Evolutionary conservation across 2,329 filamentous ascomycete species (phyloP).

Genomic region (Trichoderma semiorbis): DNA sequence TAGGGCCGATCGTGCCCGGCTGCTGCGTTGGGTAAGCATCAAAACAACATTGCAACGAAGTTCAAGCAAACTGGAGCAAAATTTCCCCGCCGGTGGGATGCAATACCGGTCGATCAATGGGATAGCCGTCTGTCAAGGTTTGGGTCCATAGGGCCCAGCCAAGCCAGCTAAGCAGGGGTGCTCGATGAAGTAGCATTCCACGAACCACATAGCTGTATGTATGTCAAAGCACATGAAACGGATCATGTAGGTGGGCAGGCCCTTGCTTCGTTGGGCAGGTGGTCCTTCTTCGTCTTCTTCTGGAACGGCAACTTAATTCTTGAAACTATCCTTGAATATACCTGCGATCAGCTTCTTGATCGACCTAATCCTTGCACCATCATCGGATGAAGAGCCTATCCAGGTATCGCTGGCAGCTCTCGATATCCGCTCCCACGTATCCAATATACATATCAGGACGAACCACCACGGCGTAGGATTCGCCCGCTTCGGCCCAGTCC

Average conservation of each 20-base stretch:
- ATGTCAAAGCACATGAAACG: background rate
- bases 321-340: background rate
- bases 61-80: background rate
- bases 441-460: slow-evolving; percentile 42
- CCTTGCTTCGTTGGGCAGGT: background rate
- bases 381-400: slow-evolving; percentile 18
- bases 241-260: background rate
- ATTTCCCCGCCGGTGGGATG: slow-evolving; percentile 3
- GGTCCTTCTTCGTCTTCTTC: background rate
- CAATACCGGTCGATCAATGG: background rate
- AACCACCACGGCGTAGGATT: slow-evolving; percentile 34
- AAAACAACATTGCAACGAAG: background rate
- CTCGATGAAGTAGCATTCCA: background rate
- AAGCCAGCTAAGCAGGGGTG: background rate
- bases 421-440: slow-evolving; percentile 27
- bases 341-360: background rate
- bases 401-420: slow-evolving; percentile 30
- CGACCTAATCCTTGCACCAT: background rate
- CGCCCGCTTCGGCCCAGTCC: slow-evolving; percentile 27
- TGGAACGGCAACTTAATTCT: background rate
- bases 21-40: background rate
- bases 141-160: background rate
- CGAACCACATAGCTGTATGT: background rate
- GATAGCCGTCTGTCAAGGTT: background rate
- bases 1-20: background rate